Conservation (phyloP, 805 yeast species). For the Yamadazyma paraphyllophila region DNA sequence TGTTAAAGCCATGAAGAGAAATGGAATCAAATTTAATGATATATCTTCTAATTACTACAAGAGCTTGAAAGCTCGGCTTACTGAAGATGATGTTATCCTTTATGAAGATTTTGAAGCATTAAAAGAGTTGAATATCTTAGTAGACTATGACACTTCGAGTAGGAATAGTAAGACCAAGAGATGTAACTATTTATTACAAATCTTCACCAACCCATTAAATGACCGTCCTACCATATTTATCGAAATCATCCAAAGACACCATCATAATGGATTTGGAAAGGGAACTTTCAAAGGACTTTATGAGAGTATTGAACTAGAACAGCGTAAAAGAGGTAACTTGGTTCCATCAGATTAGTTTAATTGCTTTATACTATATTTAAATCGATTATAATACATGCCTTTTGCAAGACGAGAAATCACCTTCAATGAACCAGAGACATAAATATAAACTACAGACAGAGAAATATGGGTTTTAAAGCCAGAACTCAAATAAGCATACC, state of each 20-base stretch:
- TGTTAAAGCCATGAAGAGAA: slow-evolving; percentile 48
- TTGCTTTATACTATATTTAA: not conserved
- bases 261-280: slow-evolving; percentile 85
- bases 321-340: slow-evolving; percentile 65
- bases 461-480: no score
- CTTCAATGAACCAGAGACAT: not conserved
- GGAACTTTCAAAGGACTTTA: slow-evolving; percentile 84
- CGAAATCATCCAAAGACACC: slow-evolving; percentile 76
- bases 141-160: slow-evolving; percentile 68
- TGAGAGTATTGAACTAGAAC: slow-evolving; percentile 79
- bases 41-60: slow-evolving; percentile 60
- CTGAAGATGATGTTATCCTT: slow-evolving; percentile 41
- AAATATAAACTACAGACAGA: no score
- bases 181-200: slow-evolving; percentile 72
- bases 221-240: slow-evolving; percentile 82
- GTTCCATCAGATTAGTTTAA: slow-evolving; percentile 11
- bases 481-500: not conserved
- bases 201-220: slow-evolving; percentile 72
- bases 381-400: not conserved
- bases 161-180: slow-evolving; percentile 19
- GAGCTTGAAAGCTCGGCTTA: slow-evolving; percentile 45
- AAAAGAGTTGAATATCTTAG: slow-evolving; percentile 54
- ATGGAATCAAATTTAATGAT: slow-evolving; percentile 69
- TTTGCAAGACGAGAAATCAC: not conserved
- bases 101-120: slow-evolving; percentile 53